phyloP scores from a whole-genome alignment of 1,284 basidiomycete genomes.

The Papiliotrema flavescens region DNA sequence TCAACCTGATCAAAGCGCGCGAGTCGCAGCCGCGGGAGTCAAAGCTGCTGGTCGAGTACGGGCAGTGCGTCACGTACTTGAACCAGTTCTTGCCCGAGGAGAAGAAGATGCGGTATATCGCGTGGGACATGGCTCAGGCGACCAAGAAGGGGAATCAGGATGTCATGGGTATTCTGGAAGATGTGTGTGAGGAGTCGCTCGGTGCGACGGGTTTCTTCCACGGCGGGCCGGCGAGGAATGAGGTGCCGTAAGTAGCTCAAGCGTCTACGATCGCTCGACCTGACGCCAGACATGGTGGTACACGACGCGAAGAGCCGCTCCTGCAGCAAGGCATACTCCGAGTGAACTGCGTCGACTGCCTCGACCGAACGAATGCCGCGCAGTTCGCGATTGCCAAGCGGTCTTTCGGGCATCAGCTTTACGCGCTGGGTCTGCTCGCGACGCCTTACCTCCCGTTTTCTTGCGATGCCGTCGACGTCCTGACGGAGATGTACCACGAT shows the following conservation, averaged over 20 bases:
- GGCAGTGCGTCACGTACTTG: slow-evolving; percentile 85
- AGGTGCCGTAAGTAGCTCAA: slow-evolving; percentile 23
- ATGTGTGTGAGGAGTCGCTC: slow-evolving; percentile 90
- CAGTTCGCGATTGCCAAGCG: slow-evolving; percentile 98
- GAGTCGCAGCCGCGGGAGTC: slow-evolving; percentile 77
- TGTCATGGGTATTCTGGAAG: slow-evolving; percentile 92
- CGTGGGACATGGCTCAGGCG: slow-evolving; percentile 94
- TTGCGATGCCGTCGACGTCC: slow-evolving; percentile 92
- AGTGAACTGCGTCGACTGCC: slow-evolving; percentile 92
- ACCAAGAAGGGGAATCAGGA: slow-evolving; percentile 88
- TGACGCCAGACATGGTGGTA: slow-evolving; percentile 18
- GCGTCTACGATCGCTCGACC: neutral
- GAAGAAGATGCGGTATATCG: slow-evolving; percentile 84
- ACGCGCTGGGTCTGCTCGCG: slow-evolving; percentile 84
- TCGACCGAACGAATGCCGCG: slow-evolving; percentile 95
- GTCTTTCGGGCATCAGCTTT: slow-evolving; percentile 90
- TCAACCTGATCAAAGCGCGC: slow-evolving; percentile 89
- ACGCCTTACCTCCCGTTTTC: slow-evolving; percentile 85
- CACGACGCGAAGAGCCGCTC: slow-evolving; percentile 66
- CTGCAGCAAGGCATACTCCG: slow-evolving; percentile 89
- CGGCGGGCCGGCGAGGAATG: slow-evolving; percentile 47
- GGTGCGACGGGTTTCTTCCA: slow-evolving; percentile 94
- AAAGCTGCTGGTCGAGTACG: slow-evolving; percentile 89
- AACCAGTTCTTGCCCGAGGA: slow-evolving; percentile 89
- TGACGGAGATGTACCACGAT: slow-evolving; percentile 99